Percentiles rank a stretch among this genome's conserved stretches.
Conservation (phyloP, 352 stramenopile species). For the Globisporangium cystogenes region DNA sequence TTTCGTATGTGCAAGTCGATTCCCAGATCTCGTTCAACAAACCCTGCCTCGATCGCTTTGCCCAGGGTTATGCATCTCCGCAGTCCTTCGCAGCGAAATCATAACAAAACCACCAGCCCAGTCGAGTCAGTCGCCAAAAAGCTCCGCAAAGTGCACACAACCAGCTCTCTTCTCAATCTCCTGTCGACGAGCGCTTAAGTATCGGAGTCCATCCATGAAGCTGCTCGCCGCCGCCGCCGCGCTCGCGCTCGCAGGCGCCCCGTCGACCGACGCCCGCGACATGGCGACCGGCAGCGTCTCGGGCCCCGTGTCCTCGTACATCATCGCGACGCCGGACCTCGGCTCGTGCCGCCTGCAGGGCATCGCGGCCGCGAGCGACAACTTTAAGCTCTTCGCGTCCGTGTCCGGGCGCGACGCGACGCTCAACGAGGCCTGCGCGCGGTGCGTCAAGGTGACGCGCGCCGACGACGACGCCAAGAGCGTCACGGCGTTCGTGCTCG, state of each 20-base stretch:
- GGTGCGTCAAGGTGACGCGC: constrained; percentile 67
- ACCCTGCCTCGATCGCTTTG: too few species aligned
- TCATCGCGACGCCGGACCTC: constrained; percentile 50
- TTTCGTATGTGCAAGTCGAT: too few species aligned
- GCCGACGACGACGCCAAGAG: constrained; percentile 34
- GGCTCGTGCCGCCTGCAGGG: constrained; percentile 71
- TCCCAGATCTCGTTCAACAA: too few species aligned
- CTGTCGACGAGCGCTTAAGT: too few species aligned
- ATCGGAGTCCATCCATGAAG: not conserved
- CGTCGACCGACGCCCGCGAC: not conserved
- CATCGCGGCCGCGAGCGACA: constrained; percentile 45
- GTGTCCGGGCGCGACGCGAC: constrained; percentile 48
- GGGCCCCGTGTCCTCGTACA: constrained; percentile 37
- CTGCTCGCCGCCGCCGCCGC: not conserved
- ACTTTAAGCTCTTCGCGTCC: constrained; percentile 78
- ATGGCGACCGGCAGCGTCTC: constrained; percentile 9
- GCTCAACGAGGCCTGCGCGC: constrained; percentile 57
- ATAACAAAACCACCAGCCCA: too few species aligned
- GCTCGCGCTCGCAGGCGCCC: too few species aligned
- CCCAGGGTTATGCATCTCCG: too few species aligned
- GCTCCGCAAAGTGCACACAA: too few species aligned
- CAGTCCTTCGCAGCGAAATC: too few species aligned
- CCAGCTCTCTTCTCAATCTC: too few species aligned
- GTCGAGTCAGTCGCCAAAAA: not conserved
- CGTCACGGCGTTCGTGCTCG: constrained; percentile 64